These are phyloP conservation scores for Diospyros kaki DNA, from an alignment of 148 eudicot genomes.

Conservation along the genomic window DNA sequence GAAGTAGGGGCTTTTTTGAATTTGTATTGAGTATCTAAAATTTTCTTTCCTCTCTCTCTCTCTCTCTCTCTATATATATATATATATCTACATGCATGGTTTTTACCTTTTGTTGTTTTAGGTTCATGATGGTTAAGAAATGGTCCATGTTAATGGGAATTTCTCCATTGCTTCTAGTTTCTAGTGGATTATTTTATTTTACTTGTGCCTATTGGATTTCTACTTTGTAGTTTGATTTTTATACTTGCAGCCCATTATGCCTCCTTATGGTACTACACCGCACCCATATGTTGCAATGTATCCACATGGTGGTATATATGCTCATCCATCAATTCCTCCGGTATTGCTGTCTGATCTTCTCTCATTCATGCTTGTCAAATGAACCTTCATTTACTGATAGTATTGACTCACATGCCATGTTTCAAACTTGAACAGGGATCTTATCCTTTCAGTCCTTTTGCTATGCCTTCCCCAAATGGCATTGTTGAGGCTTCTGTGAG, in stretches of 20 bases:
- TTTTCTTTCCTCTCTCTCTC: no score
- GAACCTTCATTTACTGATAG: background rate
- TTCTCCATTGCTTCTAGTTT: background rate
- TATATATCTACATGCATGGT: no score
- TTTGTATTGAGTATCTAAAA: no score
- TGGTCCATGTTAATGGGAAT: background rate
- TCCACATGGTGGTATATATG: conserved; percentile 94
- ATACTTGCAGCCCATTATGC: conserved; percentile 75
- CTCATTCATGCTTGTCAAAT: background rate
- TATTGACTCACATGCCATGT: conserved; percentile 2
- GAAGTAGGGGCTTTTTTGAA: no score
- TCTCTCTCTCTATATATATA: no score
- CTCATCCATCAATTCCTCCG: conserved; percentile 96
- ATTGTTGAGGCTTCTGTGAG: conserved; percentile 88
- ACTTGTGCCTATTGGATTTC: background rate
- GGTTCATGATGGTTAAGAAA: background rate
- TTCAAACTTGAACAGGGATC: conserved; percentile 59
- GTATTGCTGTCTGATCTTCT: conserved; percentile 33
- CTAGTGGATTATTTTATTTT: background rate
- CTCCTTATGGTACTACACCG: conserved; percentile 99
- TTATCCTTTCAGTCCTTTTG: conserved; percentile 90
- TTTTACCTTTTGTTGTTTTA: background rate
- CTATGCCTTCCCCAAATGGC: conserved; percentile 88
- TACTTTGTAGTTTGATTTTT: conserved; percentile 8
- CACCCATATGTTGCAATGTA: conserved; percentile 99